These are phyloP conservation scores for Balamuthia mandrillaris DNA, from an alignment of 208 protist genomes.

Conservation along the genomic window DNA sequence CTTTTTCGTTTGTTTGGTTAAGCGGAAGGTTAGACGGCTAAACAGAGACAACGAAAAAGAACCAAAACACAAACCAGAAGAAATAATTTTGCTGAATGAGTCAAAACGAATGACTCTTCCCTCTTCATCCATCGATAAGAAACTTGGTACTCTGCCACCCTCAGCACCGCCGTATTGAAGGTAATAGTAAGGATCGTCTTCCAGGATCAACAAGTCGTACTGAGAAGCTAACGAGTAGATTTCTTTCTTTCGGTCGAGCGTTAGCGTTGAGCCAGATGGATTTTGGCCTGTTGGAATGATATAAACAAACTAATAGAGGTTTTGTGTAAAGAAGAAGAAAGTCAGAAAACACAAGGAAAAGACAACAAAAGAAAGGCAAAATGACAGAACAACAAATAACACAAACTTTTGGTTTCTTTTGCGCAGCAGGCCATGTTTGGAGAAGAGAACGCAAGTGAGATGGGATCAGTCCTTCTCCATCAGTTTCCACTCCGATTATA, in stretches of 20 bases:
- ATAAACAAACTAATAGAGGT: constrained; percentile 40
- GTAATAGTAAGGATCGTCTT: constrained; percentile 81
- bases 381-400: too few species aligned
- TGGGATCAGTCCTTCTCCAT: too few species aligned
- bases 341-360: too few species aligned
- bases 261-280: constrained; percentile 66
- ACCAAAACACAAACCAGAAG: too few species aligned
- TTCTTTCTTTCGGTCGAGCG: constrained; percentile 49
- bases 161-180: constrained; percentile 49
- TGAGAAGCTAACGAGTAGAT: constrained; percentile 56
- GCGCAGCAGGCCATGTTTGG: too few species aligned
- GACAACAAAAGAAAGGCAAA: too few species aligned
- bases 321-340: too few species aligned
- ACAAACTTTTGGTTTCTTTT: too few species aligned
- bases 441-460: too few species aligned
- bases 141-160: background rate
- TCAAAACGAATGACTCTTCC: constrained; percentile 75
- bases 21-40: background rate
- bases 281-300: constrained; percentile 73
- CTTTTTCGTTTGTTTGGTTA: too few species aligned
- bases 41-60: background rate
- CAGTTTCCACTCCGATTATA: too few species aligned
- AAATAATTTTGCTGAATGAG: constrained; percentile 71
- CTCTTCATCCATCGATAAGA: constrained; percentile 69
- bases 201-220: constrained; percentile 71